Base-by-base conservation (phyloP, 768 basidiomycete genomes). In the Panellus pusillus region DNA sequence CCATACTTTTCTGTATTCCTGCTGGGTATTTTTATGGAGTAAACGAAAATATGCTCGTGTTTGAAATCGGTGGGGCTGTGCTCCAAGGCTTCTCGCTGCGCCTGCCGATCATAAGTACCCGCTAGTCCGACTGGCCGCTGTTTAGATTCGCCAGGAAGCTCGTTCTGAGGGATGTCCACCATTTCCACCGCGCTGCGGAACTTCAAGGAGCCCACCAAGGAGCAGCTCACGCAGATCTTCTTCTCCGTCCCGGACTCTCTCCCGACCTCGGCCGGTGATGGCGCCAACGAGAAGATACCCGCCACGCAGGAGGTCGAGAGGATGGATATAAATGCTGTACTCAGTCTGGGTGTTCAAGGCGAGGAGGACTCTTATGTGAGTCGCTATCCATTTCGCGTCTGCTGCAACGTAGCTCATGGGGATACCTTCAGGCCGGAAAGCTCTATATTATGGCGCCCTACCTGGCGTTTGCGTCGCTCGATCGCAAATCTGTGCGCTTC, bases 361-460 rank as follows among this genome's bases (percentile, higher is more conserved):
- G 78, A 88, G 59, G 93, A 95, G 71, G 93, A 96, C 66, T 88
- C 93, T 45, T 95, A 94, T 73, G 93, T 95, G 75, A 76, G 91
- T 84, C 45, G 13, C 49, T 19, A 15, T 14, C 19, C 17, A 38
- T 35, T n/a, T 17, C 12, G 17, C 18, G 19, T 50, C 17, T 37
- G 52, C 44, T n/a, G 28, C 19, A 42, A 49, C 37, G 12, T 39
- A 12, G 37, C 54, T 47, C 44, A 42, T 20, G 20, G 32, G 18
- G 24, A 13, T 49, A 24, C 17, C 39, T 40, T 48, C 57, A 94
- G 96, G 89, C 94, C 38, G 97, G 97, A 52, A 91, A 93, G 68
- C 74, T 98, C 38, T 80, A 93, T 66, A 79, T 99, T 39, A 79
- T 96, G 55, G 83, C 93, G 9, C 93, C 94, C 0, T 98, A 89